Evolutionary conservation across 805 yeast species (phyloP), one percentile per base, ranked within the genome.

Genomic region (Brettanomyces custersianus): DNA sequence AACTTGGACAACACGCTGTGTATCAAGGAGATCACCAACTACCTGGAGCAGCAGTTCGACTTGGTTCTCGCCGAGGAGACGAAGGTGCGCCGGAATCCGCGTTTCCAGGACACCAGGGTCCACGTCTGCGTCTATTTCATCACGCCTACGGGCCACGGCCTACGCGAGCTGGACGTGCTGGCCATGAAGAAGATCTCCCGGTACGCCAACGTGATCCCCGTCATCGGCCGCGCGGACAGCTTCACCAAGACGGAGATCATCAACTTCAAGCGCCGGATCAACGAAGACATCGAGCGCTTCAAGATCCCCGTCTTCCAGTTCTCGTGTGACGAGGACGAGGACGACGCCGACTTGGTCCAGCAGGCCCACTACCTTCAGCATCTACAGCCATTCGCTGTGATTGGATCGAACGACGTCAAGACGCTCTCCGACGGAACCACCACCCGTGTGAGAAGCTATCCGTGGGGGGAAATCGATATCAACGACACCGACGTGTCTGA

Each of bases 61-160:
- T 63, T 70, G 38, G 86, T 83, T 0, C 67, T 87, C 32, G 85
- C 84, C 2, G 95, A 87, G 55, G 96, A 87, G 56, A 82, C 92
- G 1, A 69, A 90, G 43, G 84, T 87, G 44, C 72, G 72, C 57
- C 78, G 96, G 68, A 84, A 85, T 54, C 95, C 95, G 19, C 66
- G 84, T 44, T 77, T 80, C 51, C 78, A 72, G 46, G 90, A 83
- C 60, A 69, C 87, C 13, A 66, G 92, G 48, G 84, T 82, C 29
- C 92, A 82, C 52, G 77, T 75, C 6, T 70, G 80, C 42, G 57
- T 82, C 33, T 82, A 82, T 54, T 81, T 82, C 51, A 70, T 82
- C 44, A 74, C 80, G 34, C 80, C 90, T 24, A 70, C 65, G 3
- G 94, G 94, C 13, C 92, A 82, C 54, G 88, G 90, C 2, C 64